Conservation (phyloP, 2,329 filamentous ascomycete genomes). For the Phaeosphaeria sp. region DNA sequence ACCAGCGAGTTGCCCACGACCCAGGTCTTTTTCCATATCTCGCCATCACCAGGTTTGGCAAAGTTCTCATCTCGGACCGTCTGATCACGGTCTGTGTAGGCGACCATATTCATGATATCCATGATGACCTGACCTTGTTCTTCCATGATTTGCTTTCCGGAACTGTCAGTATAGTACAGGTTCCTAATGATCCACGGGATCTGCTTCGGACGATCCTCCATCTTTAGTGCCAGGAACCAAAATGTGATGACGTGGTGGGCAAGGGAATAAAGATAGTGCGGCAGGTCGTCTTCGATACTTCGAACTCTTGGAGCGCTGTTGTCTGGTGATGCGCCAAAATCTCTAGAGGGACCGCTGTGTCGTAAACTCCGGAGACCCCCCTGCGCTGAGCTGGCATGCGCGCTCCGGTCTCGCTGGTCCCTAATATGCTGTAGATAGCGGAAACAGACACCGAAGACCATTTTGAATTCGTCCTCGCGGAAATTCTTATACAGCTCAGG, state of each 20-base stretch:
- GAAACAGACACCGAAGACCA: slow-evolving; percentile 94
- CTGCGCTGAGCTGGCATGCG: slow-evolving; percentile 40
- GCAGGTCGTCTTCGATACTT: slow-evolving; percentile 72
- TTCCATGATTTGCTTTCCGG: slow-evolving; percentile 77
- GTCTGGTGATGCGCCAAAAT: slow-evolving; percentile 42
- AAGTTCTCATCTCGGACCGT: slow-evolving; percentile 72
- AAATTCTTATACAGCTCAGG: slow-evolving; percentile 88
- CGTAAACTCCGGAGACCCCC: slow-evolving; percentile 46
- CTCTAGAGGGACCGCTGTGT: slow-evolving; percentile 53
- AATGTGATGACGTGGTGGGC: slow-evolving; percentile 96
- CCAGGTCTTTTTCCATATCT: slow-evolving; percentile 72
- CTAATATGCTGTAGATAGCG: slow-evolving; percentile 89
- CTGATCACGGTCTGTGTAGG: slow-evolving; percentile 85
- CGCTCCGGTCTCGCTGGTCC: slow-evolving; percentile 59
- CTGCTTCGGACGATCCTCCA: slow-evolving; percentile 81
- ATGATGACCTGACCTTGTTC: slow-evolving; percentile 94
- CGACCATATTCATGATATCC: slow-evolving; percentile 90
- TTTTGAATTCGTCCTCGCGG: slow-evolving; percentile 88
- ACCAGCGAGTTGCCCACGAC: slow-evolving; percentile 76
- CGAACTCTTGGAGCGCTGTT: slow-evolving; percentile 46
- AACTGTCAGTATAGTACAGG: slow-evolving; percentile 76
- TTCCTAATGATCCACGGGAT: slow-evolving; percentile 91
- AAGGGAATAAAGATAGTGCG: slow-evolving; percentile 91
- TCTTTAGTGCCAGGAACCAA: slow-evolving; percentile 91
- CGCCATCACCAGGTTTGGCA: slow-evolving; percentile 67